These are phyloP conservation scores for Zymoseptoria pseudotritici DNA, from an alignment of 2,329 filamentous ascomycete genomes.

Conservation along the genomic window DNA sequence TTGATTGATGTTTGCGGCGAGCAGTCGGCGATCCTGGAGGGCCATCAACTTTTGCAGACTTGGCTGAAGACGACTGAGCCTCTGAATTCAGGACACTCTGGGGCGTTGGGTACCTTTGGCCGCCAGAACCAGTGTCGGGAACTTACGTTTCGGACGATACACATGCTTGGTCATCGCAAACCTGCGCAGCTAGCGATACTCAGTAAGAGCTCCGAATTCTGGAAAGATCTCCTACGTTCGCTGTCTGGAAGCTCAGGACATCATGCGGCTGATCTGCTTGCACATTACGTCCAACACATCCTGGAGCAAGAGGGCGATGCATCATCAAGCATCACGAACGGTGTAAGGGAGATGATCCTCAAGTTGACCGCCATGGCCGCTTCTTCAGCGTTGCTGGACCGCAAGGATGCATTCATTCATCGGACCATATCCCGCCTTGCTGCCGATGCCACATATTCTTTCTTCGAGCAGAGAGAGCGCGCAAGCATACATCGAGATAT, in stretches of 20 bases:
- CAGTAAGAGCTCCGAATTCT: not conserved
- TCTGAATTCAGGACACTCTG: not conserved
- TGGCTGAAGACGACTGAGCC: not conserved
- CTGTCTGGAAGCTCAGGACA: not conserved
- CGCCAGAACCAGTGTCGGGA: not conserved
- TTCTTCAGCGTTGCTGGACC: not conserved
- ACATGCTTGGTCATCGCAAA: not conserved
- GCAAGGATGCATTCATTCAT: not conserved
- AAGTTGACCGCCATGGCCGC: slow-evolving; percentile 7
- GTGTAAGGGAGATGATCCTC: not conserved
- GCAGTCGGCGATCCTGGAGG: slow-evolving; percentile 3
- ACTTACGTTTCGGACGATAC: not conserved
- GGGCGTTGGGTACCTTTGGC: not conserved
- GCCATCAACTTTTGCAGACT: not conserved
- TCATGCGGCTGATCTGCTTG: slow-evolving; percentile 1
- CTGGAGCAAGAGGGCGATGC: not conserved
- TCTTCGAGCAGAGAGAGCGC: not conserved
- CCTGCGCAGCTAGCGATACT: not conserved
- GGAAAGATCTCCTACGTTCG: slow-evolving; percentile 1
- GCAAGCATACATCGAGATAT: not conserved
- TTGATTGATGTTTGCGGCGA: slow-evolving; percentile 7
- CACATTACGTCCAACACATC: not conserved
- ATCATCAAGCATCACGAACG: not conserved
- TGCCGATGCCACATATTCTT: not conserved
- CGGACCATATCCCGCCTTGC: not conserved